phyloP scores from a whole-genome alignment of 495 filamentous ascomycete species.

The Zalerion maritima region DNA sequence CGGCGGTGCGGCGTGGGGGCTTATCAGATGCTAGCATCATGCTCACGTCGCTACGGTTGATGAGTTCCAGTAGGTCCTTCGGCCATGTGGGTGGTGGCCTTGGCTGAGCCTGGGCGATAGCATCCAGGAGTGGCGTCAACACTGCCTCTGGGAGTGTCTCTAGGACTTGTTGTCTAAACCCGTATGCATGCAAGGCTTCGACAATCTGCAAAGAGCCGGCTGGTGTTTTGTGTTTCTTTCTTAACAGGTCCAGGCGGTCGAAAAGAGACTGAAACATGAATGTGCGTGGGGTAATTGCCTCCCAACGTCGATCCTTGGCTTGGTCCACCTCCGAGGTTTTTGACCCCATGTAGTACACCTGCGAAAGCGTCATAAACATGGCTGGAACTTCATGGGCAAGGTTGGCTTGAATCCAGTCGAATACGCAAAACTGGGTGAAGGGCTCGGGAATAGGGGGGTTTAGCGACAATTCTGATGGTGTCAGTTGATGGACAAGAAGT shows the following conservation, averaged over 20 bases:
- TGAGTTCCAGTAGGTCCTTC: conserved; percentile 50
- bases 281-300: conserved; percentile 39
- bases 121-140: conserved; percentile 62
- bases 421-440: conserved; percentile 46
- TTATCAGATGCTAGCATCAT: conserved; percentile 44
- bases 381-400: conserved; percentile 31
- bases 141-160: conserved; percentile 79
- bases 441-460: conserved; percentile 35
- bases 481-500: conserved; percentile 5
- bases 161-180: conserved; percentile 40
- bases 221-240: conserved; percentile 21
- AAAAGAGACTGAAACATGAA: conserved; percentile 48
- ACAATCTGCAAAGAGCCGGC: conserved; percentile 38
- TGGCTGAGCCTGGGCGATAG: conserved; percentile 67
- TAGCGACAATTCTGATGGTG: conserved; percentile 3
- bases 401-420: conserved; percentile 50
- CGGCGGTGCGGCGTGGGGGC: conserved; percentile 21
- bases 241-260: conserved; percentile 15
- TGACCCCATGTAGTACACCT: conserved; percentile 22
- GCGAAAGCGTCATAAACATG: conserved; percentile 47
- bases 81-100: conserved; percentile 68
- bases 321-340: conserved; percentile 2
- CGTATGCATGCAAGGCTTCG: conserved; percentile 45
- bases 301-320: conserved; percentile 12
- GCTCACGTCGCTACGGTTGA: conserved; percentile 69